Percentiles rank a stretch among this genome's conserved stretches.
phyloP scores from a whole-genome alignment of 257 asterid species.

The Nicotiana paniculata region DNA sequence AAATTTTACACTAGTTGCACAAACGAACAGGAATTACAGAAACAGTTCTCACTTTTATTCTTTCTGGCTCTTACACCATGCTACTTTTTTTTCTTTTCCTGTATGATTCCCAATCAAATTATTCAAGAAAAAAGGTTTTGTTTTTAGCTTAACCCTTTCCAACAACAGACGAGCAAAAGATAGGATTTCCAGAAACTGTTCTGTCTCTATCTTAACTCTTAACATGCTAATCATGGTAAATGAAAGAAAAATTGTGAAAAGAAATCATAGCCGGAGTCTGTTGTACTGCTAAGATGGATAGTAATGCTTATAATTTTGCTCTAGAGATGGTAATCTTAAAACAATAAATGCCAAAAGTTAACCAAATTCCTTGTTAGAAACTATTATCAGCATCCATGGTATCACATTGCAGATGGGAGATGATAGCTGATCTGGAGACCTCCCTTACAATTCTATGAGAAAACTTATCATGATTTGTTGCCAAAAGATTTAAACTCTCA shows the following conservation, averaged over 20 bases:
- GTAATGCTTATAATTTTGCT: not conserved
- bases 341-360: not conserved
- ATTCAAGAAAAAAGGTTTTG: not conserved
- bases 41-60: not conserved
- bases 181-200: not conserved
- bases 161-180: not conserved
- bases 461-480: not conserved
- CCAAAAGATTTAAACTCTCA: not conserved
- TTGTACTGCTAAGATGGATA: not conserved
- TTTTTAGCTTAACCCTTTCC: not conserved
- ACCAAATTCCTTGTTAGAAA: not conserved
- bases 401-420: not conserved
- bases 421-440: not conserved
- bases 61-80: not conserved
- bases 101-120: not conserved
- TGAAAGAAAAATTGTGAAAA: not conserved
- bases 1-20: not conserved
- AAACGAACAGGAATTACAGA: not conserved
- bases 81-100: not conserved
- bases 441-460: not conserved
- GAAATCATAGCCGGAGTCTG: not conserved
- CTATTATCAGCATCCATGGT: not conserved
- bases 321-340: not conserved
- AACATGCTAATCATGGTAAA: not conserved
- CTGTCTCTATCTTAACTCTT: not conserved